Base-by-base conservation (phyloP, 164 flowering plant species). In the Annona squamosa region DNA sequence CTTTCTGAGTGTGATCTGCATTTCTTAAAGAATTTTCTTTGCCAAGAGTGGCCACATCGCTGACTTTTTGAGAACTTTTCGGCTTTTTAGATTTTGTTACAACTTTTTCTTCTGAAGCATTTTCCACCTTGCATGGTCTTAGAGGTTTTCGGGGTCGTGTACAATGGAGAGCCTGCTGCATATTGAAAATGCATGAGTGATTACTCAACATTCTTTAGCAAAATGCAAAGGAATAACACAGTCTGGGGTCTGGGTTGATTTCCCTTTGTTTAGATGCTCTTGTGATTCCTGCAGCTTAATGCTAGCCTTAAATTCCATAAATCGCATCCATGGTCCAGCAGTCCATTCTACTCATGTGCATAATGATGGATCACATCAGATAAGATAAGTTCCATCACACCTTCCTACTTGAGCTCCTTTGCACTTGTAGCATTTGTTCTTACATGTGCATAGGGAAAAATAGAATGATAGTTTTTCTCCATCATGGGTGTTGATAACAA, bases 1-100 rank as follows among this genome's bases (percentile, higher is more conserved):
- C 59, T 71, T 63, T 80, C 78, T 70, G 79, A 65, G 47, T 73
- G 44, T 18, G 48, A 71, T 69, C 67, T 19, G 46, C 17, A 26
- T 45, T 77, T 13, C 65, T 71, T 63, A 19, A 45, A 12, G 45
- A 71, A 77, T 85, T 86, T 78, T 83, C 88, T 71, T 87, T 84
- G 46, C 81, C 83, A 46, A n/a, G 48, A 18, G 48, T 74, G 4
- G 42, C 63, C 63, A 75, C 43, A 71, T 69, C 77, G 17, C 59
- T 72, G 63, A 45, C 46, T 41, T 68, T 43, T 3, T 59, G 37
- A 4, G 41, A 46, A 68, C 66, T 73, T 3, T 45, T 74, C 61
- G 66, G 76, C 18, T 52, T 74, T 69, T 71, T 73, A 4, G 74
- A 72, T 74, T 74, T 77, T 61, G 69, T 47, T 62, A 70, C 77